These are phyloP conservation scores for Termitomyces titanicus DNA, from an alignment of 768 basidiomycete species.

Conservation along the genomic window DNA sequence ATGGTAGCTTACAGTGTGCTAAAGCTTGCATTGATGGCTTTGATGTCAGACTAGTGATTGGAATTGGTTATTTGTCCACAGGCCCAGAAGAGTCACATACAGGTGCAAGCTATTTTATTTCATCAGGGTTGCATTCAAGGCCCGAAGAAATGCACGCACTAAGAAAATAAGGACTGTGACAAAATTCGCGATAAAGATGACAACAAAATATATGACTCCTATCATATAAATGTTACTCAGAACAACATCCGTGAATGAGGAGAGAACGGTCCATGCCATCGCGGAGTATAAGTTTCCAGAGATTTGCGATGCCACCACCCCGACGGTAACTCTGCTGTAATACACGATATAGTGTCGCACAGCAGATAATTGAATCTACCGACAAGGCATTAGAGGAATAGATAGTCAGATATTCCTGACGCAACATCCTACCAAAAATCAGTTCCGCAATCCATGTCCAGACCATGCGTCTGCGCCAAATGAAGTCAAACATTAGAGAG, in stretches of 20 bases:
- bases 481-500: not conserved
- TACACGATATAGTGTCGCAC: slow-evolving; percentile 27
- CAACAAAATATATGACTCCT: slow-evolving; percentile 4
- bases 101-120: not conserved
- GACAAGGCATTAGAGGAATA: not conserved
- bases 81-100: not conserved
- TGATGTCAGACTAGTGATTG: slow-evolving; percentile 26
- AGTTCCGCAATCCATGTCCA: slow-evolving; percentile 35
- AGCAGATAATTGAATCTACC: slow-evolving; percentile 29
- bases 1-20: slow-evolving; percentile 27
- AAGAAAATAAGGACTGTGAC: slow-evolving; percentile 2
- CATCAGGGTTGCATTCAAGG: not conserved
- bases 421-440: slow-evolving; percentile 25
- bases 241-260: not conserved
- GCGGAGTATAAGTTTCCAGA: slow-evolving; percentile 27
- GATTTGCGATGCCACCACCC: slow-evolving; percentile 14
- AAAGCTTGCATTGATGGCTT: slow-evolving; percentile 35
- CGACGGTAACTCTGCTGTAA: slow-evolving; percentile 14
- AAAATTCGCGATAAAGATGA: slow-evolving; percentile 2
- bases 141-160: not conserved
- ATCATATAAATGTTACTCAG: not conserved
- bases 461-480: slow-evolving; percentile 24
- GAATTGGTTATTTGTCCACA: not conserved
- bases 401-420: not conserved
- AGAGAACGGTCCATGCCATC: slow-evolving; percentile 19